Evolutionary conservation across 331 rosid species (phyloP).

Genomic region (Acacia pycnantha): DNA sequence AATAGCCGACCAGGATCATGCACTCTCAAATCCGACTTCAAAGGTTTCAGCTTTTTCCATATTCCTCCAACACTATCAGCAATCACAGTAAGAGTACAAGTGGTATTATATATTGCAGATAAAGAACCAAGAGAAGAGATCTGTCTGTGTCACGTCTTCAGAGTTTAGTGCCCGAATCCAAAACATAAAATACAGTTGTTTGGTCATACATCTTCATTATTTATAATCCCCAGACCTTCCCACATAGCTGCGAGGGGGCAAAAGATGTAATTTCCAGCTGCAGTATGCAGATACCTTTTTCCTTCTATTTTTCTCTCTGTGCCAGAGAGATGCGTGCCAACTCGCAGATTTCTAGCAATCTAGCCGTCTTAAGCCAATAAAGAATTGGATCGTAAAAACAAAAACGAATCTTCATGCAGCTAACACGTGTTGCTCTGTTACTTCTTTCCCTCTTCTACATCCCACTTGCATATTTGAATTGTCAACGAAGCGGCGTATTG

Average conservation of each 20-base stretch:
- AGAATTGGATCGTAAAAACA: not conserved
- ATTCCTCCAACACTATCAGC: slow-evolving; percentile 29
- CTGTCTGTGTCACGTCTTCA: slow-evolving; percentile 17
- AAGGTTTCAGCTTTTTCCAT: slow-evolving; percentile 27
- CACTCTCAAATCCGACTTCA: slow-evolving; percentile 23
- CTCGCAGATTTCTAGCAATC: slow-evolving; percentile 9
- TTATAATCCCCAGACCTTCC: slow-evolving; percentile 19
- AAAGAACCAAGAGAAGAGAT: slow-evolving; percentile 10
- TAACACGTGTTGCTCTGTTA: slow-evolving; percentile 27
- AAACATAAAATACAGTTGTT: slow-evolving; percentile 23
- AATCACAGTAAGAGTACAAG: slow-evolving; percentile 30
- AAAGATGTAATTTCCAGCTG: slow-evolving; percentile 34
- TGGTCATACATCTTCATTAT: slow-evolving; percentile 13
- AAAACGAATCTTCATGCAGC: slow-evolving; percentile 18
- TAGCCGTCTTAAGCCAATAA: not conserved
- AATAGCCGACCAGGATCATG: slow-evolving; percentile 18
- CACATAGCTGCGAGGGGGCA: not conserved
- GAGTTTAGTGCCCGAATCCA: slow-evolving; percentile 1
- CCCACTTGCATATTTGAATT: not conserved
- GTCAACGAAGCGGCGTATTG: not conserved
- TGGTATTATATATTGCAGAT: slow-evolving; percentile 3
- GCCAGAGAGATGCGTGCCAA: slow-evolving; percentile 34
- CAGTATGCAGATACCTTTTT: slow-evolving; percentile 24
- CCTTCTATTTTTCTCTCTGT: slow-evolving; percentile 17
- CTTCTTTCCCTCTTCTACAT: not conserved